These are phyloP conservation scores for Didymella glomerata DNA, from an alignment of 2,329 filamentous ascomycete genomes.

Conservation along the genomic window DNA sequence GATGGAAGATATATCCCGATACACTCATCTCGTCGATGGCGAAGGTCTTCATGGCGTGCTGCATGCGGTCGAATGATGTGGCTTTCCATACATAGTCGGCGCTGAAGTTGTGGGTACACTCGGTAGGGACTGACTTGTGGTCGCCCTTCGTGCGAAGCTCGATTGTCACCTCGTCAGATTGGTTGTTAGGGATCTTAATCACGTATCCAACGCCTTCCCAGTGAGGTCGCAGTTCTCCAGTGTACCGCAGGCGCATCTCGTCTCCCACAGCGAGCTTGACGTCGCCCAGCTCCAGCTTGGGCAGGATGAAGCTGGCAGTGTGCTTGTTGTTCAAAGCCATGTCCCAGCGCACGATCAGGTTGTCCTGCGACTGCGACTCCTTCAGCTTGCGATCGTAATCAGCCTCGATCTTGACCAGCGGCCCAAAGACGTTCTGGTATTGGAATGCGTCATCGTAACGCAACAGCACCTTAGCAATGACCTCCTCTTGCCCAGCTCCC, in stretches of 20 bases:
- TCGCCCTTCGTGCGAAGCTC: conserved; percentile 94
- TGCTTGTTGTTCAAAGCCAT: conserved; percentile 97
- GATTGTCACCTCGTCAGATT: conserved; percentile 95
- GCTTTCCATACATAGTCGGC: conserved; percentile 99
- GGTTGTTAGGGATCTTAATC: conserved; percentile 99
- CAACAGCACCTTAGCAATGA: conserved; percentile 88
- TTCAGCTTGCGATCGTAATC: conserved; percentile 99
- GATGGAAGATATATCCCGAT: conserved; percentile 98
- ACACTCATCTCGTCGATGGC: conserved; percentile 98
- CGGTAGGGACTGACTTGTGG: conserved; percentile 93
- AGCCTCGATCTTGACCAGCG: conserved; percentile 97
- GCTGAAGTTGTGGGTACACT: conserved; percentile 97
- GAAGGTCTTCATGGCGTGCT: conserved; percentile 98
- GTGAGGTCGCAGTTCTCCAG: conserved; percentile 85
- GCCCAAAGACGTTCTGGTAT: conserved; percentile 98
- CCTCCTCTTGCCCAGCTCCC: conserved; percentile 89
- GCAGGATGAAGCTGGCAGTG: conserved; percentile 90
- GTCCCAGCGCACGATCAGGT: conserved; percentile 93
- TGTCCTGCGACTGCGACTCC: conserved; percentile 96
- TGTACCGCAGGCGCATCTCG: conserved; percentile 97
- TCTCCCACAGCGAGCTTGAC: conserved; percentile 98
- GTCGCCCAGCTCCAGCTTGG: conserved; percentile 96
- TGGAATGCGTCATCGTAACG: conserved; percentile 98
- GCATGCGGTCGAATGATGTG: conserved; percentile 99
- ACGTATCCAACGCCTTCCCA: conserved; percentile 99